phyloP scores from a whole-genome alignment of 768 basidiomycete genomes.

The Gloeopeniophorella convolvens region DNA sequence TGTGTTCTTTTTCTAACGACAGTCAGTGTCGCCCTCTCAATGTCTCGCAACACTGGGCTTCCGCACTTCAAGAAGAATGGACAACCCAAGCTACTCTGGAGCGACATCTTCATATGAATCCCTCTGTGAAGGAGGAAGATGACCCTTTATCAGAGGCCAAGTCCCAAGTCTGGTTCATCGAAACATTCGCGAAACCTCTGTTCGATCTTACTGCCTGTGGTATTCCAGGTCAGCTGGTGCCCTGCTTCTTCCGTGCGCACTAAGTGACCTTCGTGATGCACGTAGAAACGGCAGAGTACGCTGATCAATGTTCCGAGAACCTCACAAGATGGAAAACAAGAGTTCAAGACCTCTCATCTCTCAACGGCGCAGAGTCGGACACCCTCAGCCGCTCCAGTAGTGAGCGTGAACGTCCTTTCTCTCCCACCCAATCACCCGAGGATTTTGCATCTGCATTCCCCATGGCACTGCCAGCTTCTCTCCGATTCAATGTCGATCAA shows the following conservation, averaged over 20 bases:
- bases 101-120: slow-evolving; percentile 63
- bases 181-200: slow-evolving; percentile 74
- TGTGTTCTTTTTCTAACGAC: not conserved
- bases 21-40: slow-evolving; percentile 80
- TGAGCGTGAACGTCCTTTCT: slow-evolving; percentile 17
- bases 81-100: slow-evolving; percentile 83
- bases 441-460: slow-evolving; percentile 51
- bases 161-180: slow-evolving; percentile 87
- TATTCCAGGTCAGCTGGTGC: slow-evolving; percentile 57
- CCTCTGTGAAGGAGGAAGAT: slow-evolving; percentile 42
- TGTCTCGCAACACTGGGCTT: slow-evolving; percentile 92
- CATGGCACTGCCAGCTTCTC: slow-evolving; percentile 44
- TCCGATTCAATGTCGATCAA: slow-evolving; percentile 26
- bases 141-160: slow-evolving; percentile 60
- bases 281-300: slow-evolving; percentile 62
- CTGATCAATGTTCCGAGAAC: slow-evolving; percentile 62
- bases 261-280: not conserved
- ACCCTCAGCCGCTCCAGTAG: slow-evolving; percentile 13
- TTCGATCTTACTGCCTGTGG: slow-evolving; percentile 67
- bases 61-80: slow-evolving; percentile 88
- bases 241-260: not conserved
- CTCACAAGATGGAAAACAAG: slow-evolving; percentile 62
- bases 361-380: not conserved
- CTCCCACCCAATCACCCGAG: slow-evolving; percentile 31
- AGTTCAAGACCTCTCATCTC: slow-evolving; percentile 33